A percentile compares a stretch with the other conserved stretches of the same genome.
These are phyloP conservation scores for Microthlaspi erraticum DNA, from an alignment of 345 rosid species.

Conservation along the genomic window DNA sequence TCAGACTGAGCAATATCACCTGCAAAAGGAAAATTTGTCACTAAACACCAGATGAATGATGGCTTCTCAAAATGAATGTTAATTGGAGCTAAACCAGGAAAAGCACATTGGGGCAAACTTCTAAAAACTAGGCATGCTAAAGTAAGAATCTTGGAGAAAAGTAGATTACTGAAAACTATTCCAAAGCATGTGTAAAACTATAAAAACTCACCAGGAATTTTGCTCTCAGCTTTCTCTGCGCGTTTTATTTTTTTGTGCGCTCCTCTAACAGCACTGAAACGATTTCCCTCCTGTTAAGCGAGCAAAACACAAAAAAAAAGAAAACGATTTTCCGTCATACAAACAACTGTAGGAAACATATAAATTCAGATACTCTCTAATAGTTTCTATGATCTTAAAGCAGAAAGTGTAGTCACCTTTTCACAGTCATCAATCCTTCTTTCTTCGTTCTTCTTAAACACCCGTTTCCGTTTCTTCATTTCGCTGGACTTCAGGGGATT, in stretches of 20 bases:
- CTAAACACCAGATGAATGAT: too few relatives aligned
- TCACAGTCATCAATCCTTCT: slow-evolving; percentile 96
- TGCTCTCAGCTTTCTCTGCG: slow-evolving; percentile 88
- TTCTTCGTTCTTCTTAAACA: slow-evolving; percentile 83
- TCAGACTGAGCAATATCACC: too few relatives aligned
- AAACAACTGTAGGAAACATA: too few relatives aligned
- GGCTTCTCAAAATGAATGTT: too few relatives aligned
- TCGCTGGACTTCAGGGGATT: too few relatives aligned
- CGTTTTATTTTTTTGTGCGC: too few relatives aligned
- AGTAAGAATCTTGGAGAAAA: not conserved
- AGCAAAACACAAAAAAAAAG: not conserved
- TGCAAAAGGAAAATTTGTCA: not conserved
- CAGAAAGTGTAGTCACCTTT: slow-evolving; percentile 52
- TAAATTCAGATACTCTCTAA: slow-evolving; percentile 1
- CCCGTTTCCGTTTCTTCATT: slow-evolving; percentile 55
- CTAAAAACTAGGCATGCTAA: not conserved
- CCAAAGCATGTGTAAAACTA: not conserved
- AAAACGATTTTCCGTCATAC: not conserved
- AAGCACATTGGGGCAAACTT: too few relatives aligned
- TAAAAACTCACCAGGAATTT: slow-evolving; percentile 67
- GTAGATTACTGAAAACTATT: not conserved
- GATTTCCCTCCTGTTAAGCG: slow-evolving; percentile 72
- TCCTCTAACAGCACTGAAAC: slow-evolving; percentile 90
- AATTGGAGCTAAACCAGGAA: too few relatives aligned
- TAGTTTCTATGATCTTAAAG: too few relatives aligned